These are phyloP conservation scores for Mycena alexandri DNA, from an alignment of 768 basidiomycete species.

Conservation along the genomic window DNA sequence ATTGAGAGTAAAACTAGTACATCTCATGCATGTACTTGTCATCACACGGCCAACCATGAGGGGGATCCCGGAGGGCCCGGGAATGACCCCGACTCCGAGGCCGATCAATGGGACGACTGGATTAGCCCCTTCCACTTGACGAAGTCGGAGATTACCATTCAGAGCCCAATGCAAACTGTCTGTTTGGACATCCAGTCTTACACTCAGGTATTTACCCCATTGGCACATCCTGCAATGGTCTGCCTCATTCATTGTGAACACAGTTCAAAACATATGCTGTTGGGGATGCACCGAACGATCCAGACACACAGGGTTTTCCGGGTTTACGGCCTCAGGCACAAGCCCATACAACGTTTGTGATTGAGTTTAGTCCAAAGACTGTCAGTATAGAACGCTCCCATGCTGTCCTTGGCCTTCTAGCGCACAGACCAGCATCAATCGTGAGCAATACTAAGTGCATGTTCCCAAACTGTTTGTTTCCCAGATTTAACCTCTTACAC, in stretches of 20 bases:
- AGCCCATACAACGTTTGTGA: not conserved
- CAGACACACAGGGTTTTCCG: not conserved
- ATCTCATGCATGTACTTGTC: too few species aligned
- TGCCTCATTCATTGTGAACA: not conserved
- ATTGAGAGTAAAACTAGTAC: not conserved
- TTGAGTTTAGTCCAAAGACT: not conserved
- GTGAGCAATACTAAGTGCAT: not conserved
- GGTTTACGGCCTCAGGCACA: not conserved
- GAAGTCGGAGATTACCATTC: not conserved
- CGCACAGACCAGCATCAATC: not conserved
- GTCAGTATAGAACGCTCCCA: not conserved
- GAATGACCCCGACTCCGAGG: not conserved
- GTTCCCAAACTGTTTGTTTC: not conserved
- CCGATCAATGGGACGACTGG: constrained; percentile 16
- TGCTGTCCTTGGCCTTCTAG: constrained; percentile 3
- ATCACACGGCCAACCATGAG: not conserved
- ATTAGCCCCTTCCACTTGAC: not conserved
- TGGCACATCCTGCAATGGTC: not conserved
- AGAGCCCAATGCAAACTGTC: too few species aligned
- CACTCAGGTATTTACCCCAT: not conserved
- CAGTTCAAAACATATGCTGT: constrained; percentile 9
- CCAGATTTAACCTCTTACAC: not conserved
- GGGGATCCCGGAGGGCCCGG: constrained; percentile 8
- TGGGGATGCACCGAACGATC: not conserved
- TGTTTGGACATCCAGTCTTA: not conserved